These are phyloP conservation scores for sunflower (Helianthus annuus) DNA, from an alignment of 129 eudicot species.

Conservation along the genomic window DNA sequence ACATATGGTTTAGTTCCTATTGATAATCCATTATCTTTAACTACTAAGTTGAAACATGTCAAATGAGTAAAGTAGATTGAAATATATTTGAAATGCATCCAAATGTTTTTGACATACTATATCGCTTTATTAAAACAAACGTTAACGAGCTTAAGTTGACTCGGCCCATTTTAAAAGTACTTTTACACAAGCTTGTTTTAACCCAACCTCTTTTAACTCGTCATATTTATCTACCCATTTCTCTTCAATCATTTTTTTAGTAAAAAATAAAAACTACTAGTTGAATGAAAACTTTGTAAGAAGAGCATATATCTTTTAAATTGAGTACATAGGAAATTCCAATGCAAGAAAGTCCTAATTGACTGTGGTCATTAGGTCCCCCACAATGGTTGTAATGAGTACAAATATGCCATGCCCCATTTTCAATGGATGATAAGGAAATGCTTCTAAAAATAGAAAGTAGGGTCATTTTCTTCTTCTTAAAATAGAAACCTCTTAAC, in stretches of 20 bases:
- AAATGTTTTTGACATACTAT: background rate
- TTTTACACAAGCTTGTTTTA: background rate
- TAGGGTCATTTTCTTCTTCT: slow-evolving; percentile 24
- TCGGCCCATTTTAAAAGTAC: background rate
- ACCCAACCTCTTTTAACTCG: background rate
- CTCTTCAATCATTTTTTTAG: background rate
- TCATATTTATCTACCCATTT: background rate
- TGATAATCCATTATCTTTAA: background rate
- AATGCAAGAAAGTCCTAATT: slow-evolving; percentile 42
- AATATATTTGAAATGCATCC: background rate
- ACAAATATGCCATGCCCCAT: slow-evolving; percentile 41
- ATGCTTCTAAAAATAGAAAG: slow-evolving; percentile 40
- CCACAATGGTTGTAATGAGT: slow-evolving; percentile 33
- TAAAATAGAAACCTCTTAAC: slow-evolving; percentile 43
- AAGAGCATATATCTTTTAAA: slow-evolving; percentile 11
- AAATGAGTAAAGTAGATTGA: background rate
- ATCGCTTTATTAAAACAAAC: background rate
- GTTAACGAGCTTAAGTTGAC: background rate
- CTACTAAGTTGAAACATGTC: background rate
- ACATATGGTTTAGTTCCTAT: background rate
- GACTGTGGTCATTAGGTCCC: slow-evolving; percentile 43
- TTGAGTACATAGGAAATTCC: slow-evolving; percentile 39
- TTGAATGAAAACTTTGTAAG: background rate
- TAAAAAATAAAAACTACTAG: background rate
- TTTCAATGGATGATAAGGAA: slow-evolving; percentile 38